phyloP scores from a whole-genome alignment of 805 yeast species.

The Wickerhamomyces queroliae region DNA sequence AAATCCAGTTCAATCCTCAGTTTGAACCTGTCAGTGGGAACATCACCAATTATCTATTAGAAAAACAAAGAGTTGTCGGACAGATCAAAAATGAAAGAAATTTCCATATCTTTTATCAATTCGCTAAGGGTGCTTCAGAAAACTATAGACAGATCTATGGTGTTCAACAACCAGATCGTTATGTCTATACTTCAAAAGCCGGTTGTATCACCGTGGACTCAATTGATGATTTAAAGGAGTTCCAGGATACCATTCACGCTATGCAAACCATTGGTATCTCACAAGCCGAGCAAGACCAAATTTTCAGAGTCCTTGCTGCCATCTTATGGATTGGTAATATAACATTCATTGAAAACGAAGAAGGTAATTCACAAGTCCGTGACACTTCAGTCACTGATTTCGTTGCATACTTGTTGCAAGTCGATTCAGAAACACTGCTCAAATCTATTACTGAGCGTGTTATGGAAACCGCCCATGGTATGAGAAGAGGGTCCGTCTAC shows the following conservation, averaged over 20 bases:
- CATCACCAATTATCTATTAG: constrained; percentile 89
- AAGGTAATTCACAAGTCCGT: constrained; percentile 75
- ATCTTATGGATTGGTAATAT: constrained; percentile 94
- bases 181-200: constrained; percentile 80
- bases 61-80: constrained; percentile 94
- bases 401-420: constrained; percentile 86
- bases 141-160: constrained; percentile 80
- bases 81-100: constrained; percentile 91
- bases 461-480: constrained; percentile 86
- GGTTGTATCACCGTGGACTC: constrained; percentile 84
- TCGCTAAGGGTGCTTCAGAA: constrained; percentile 86
- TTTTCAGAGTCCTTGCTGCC: constrained; percentile 78
- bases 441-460: constrained; percentile 74
- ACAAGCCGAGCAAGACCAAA: constrained; percentile 82
- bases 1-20: constrained; percentile 75
- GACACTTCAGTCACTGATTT: constrained; percentile 92
- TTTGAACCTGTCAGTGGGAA: constrained; percentile 93
- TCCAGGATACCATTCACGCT: constrained; percentile 73
- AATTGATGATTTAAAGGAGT: constrained; percentile 79
- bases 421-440: constrained; percentile 58
- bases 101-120: constrained; percentile 95
- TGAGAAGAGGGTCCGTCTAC: constrained; percentile 85
- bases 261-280: constrained; percentile 83
- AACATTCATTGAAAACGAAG: constrained; percentile 77
- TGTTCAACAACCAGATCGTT: constrained; percentile 90